phyloP scores from a whole-genome alignment of 805 yeast species.

The Suhomyces tanzawaensis region DNA sequence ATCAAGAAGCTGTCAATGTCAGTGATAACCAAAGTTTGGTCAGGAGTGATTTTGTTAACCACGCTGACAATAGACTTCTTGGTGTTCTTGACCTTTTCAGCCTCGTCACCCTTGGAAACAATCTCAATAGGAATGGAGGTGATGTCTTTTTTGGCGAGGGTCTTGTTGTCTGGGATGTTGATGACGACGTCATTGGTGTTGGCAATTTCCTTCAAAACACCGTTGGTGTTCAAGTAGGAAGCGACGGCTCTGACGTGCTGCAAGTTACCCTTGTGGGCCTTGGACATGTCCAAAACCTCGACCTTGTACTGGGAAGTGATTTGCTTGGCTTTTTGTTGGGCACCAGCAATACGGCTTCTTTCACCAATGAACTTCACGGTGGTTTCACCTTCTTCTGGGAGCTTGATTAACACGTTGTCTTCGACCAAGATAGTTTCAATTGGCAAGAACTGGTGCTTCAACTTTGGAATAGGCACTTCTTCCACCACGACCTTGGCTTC shows the following conservation, averaged over 20 bases:
- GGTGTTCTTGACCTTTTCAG: constrained; percentile 53
- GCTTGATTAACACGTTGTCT: constrained; percentile 54
- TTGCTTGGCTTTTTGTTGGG: constrained; percentile 59
- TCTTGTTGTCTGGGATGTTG: constrained; percentile 37
- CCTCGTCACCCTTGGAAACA: constrained; percentile 46
- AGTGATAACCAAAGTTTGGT: constrained; percentile 50
- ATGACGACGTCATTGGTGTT: constrained; percentile 33
- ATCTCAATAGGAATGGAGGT: constrained; percentile 60
- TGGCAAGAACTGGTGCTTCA: constrained; percentile 69
- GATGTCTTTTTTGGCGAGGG: constrained; percentile 38
- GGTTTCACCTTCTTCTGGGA: constrained; percentile 50
- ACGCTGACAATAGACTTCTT: constrained; percentile 69
- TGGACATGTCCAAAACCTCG: constrained; percentile 75
- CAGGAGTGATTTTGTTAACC: constrained; percentile 74
- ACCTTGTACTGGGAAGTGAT: constrained; percentile 58
- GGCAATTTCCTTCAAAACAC: constrained; percentile 44
- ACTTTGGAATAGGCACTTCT: constrained; percentile 61
- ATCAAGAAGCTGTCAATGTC: constrained; percentile 69
- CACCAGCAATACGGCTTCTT: constrained; percentile 50
- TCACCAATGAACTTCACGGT: constrained; percentile 66
- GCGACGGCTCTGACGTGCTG: constrained; percentile 76
- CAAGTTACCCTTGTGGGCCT: constrained; percentile 80
- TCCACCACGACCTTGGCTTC: constrained; percentile 47
- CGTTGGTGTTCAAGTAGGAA: constrained; percentile 56
- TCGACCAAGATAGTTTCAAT: constrained; percentile 49